phyloP scores from a whole-genome alignment of 768 basidiomycete genomes.

The Tephrocybe rancida region DNA sequence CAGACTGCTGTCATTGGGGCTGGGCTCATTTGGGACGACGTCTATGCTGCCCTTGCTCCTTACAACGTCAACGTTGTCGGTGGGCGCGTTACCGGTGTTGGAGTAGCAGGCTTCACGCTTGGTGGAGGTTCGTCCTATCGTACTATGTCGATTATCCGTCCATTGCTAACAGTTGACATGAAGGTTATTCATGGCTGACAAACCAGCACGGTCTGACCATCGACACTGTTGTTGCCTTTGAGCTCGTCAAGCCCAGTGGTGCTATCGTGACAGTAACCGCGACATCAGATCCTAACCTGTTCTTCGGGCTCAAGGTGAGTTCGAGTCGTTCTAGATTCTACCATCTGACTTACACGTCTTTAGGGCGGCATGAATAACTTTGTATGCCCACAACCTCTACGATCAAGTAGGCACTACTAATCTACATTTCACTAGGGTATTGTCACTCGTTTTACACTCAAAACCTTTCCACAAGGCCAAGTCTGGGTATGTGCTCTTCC shows the following conservation, averaged over 20 bases:
- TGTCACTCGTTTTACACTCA: constrained; percentile 57
- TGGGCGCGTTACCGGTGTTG: constrained; percentile 57
- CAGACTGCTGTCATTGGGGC: constrained; percentile 44
- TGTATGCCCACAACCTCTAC: constrained; percentile 17
- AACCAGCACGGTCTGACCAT: constrained; percentile 61
- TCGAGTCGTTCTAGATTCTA: neutral
- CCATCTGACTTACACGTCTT: neutral
- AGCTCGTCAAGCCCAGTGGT: constrained; percentile 60
- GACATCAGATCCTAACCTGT: constrained; percentile 36
- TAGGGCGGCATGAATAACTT: constrained; percentile 69
- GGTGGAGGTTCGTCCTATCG: constrained; percentile 49
- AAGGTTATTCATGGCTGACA: constrained; percentile 64
- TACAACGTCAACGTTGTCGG: constrained; percentile 57
- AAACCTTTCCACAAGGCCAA: constrained; percentile 51
- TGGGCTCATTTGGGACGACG: constrained; percentile 65
- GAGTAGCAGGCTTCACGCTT: constrained; percentile 58
- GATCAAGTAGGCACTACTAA: neutral
- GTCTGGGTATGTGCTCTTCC: constrained; percentile 52
- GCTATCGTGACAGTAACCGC: constrained; percentile 35
- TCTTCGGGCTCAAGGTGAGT: constrained; percentile 41
- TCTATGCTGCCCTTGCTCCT: constrained; percentile 51
- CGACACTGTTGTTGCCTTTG: constrained; percentile 55
- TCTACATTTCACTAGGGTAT: constrained; percentile 42
- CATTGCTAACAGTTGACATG: constrained; percentile 19
- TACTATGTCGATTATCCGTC: constrained; percentile 36